phyloP scores from a whole-genome alignment of 2,329 filamentous ascomycete species.

The Geosmithia flava region DNA sequence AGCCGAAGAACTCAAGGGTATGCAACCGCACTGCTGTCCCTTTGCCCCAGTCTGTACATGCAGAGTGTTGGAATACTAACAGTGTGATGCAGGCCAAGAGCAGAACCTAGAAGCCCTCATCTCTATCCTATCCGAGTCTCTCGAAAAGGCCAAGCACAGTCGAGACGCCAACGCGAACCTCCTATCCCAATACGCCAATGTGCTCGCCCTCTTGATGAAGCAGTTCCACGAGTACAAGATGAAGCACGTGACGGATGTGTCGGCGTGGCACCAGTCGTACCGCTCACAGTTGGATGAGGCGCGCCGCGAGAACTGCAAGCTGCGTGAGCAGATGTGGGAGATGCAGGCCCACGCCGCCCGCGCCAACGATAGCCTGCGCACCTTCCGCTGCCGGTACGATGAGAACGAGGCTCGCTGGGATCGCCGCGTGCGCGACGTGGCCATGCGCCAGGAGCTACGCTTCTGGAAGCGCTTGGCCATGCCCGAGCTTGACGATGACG shows the following conservation, averaged over 20 bases:
- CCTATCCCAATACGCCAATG: constrained; percentile 44
- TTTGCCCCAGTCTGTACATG: background rate
- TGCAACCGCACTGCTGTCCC: constrained; percentile 3
- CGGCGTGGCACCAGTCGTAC: constrained; percentile 55
- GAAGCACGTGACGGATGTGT: constrained; percentile 47
- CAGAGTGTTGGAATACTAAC: background rate
- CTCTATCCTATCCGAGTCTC: constrained; percentile 46
- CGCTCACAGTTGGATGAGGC: constrained; percentile 52
- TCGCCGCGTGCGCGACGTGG: constrained; percentile 36
- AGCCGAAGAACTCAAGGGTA: constrained; percentile 45
- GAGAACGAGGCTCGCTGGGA: constrained; percentile 43
- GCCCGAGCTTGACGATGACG: constrained; percentile 46
- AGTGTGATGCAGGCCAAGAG: constrained; percentile 33
- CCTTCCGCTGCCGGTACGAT: constrained; percentile 43
- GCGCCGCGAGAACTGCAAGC: constrained; percentile 48
- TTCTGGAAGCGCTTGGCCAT: constrained; percentile 58
- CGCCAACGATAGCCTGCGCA: constrained; percentile 44
- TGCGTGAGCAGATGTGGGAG: constrained; percentile 55
- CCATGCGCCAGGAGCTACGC: constrained; percentile 43
- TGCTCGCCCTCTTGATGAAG: constrained; percentile 43
- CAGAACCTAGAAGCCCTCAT: constrained; percentile 48
- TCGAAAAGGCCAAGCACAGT: constrained; percentile 48
- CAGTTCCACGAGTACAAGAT: constrained; percentile 57
- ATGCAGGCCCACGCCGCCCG: constrained; percentile 48
- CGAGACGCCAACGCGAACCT: constrained; percentile 48